These are phyloP conservation scores for Pseudotulostoma volvatum DNA, from an alignment of 495 filamentous ascomycete species.

Conservation along the genomic window DNA sequence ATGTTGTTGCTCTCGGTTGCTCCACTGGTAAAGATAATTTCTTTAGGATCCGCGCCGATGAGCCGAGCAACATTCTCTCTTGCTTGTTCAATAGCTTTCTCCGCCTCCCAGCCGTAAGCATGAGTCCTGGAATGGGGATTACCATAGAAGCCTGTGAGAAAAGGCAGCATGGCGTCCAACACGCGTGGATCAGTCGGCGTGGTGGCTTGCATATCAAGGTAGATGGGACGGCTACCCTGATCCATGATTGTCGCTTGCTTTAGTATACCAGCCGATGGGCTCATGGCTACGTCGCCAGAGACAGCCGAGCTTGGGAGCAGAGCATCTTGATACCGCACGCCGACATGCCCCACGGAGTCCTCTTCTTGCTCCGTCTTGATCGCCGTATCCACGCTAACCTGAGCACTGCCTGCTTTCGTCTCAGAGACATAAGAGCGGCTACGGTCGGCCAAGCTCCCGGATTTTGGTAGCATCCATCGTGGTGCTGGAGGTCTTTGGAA, in stretches of 20 bases:
- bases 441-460: slow-evolving; percentile 12
- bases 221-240: slow-evolving; percentile 84
- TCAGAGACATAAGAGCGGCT: slow-evolving; percentile 68
- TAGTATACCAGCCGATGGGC: slow-evolving; percentile 71
- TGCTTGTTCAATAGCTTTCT: slow-evolving; percentile 79
- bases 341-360: slow-evolving; percentile 57
- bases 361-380: slow-evolving; percentile 71
- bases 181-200: slow-evolving; percentile 93
- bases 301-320: slow-evolving; percentile 41
- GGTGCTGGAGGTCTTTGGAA: slow-evolving; percentile 28
- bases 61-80: slow-evolving; percentile 67
- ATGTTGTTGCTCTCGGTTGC: slow-evolving; percentile 99
- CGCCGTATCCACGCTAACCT: slow-evolving; percentile 66
- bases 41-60: slow-evolving; percentile 89
- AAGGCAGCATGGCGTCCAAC: slow-evolving; percentile 92
- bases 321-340: slow-evolving; percentile 36
- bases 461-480: slow-evolving; percentile 24
- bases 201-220: slow-evolving; percentile 96
- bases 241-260: slow-evolving; percentile 91
- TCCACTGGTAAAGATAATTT: slow-evolving; percentile 96
- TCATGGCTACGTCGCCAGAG: slow-evolving; percentile 53
- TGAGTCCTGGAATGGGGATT: slow-evolving; percentile 97
- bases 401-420: slow-evolving; percentile 60
- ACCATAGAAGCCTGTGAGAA: slow-evolving; percentile 81
- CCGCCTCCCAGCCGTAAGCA: slow-evolving; percentile 97